Base-by-base conservation (phyloP, 225 moss, liverwort and hornwort genomes). In the Polytrichum formosum region DNA sequence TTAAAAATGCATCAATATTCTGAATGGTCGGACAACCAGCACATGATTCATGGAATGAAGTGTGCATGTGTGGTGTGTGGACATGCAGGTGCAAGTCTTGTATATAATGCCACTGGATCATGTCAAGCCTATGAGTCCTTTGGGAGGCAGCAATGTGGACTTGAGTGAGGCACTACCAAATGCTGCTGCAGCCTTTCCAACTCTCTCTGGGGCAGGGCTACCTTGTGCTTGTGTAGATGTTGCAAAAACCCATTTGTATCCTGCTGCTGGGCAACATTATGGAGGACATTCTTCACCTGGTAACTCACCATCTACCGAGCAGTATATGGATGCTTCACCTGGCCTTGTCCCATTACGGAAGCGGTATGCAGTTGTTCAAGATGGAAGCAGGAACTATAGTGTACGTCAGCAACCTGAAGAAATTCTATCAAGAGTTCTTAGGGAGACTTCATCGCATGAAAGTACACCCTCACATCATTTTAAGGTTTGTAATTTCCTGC, bases 171-270 rank as follows among this genome's bases (percentile, higher is more conserved):
- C 79, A 35, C 78, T 85, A 69, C 81, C 80, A 27, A 84, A 76
- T 33, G 61, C 71, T 59, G 5, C 77, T 28, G 80, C 79, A 64
- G 66, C 82, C 23, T 72, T 65, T 26, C 67, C 90, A 54, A 80
- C 79, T 55, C 54, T 85, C 55, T 56, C 81, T 72, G 88, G 90
- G 67, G 71, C 92, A 65, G 85, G 78, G 46, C 69, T 98, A 22
- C 87, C 94, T 9, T 94, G 92, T 74, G 87, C 81, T 33, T 98
- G 94, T 81, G 91, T 94, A 17, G 83, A 74, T 78, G 94, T 98
- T 66, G 88, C 90, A 19, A 92, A 85, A 77, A 75, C 86, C 25
- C 88, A 81, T 28, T 63, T 92, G 66, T 54, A 81, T 73, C 82
- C 90, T 55, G 74, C 85, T 46, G 53, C 76, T 4, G 94, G 91